A percentile compares a stretch with the other conserved stretches of the same genome.
Conservation (phyloP, 225 moss, liverwort and hornwort genomes). For the Physcomitrium patens region DNA sequence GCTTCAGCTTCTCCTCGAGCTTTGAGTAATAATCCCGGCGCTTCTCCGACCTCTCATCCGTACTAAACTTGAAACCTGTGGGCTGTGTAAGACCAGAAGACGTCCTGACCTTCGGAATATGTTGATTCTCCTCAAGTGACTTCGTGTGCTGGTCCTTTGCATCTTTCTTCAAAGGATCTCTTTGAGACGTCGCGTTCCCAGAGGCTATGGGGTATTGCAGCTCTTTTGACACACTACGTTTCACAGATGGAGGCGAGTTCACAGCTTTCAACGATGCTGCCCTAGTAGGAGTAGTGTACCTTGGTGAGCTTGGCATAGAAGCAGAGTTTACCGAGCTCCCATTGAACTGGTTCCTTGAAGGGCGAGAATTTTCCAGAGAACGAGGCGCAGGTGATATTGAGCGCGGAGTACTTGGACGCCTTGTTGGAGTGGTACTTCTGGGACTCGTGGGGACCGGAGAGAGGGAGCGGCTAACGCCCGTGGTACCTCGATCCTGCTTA, state of each 20-base stretch:
- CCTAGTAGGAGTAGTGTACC: constrained; percentile 42
- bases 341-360: constrained; percentile 26
- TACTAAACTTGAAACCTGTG: constrained; percentile 70
- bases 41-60: constrained; percentile 77
- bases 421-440: constrained; percentile 22
- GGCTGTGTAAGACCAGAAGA: constrained; percentile 56
- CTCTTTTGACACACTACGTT: constrained; percentile 18
- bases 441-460: too few species aligned
- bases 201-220: constrained; percentile 20
- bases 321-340: not conserved
- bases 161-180: constrained; percentile 29
- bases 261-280: constrained; percentile 47
- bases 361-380: not conserved
- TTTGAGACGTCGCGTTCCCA: constrained; percentile 15
- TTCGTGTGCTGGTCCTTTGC: constrained; percentile 10
- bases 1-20: constrained; percentile 70
- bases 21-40: constrained; percentile 76
- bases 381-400: constrained; percentile 29
- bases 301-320: constrained; percentile 33
- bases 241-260: constrained; percentile 26
- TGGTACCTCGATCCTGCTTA: too few species aligned
- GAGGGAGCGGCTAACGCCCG: too few species aligned
- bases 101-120: constrained; percentile 59
- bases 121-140: constrained; percentile 16
- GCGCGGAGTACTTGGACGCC: constrained; percentile 13